phyloP scores from a whole-genome alignment of 2,329 filamentous ascomycete species.

The Talaromyces pinophilus region DNA sequence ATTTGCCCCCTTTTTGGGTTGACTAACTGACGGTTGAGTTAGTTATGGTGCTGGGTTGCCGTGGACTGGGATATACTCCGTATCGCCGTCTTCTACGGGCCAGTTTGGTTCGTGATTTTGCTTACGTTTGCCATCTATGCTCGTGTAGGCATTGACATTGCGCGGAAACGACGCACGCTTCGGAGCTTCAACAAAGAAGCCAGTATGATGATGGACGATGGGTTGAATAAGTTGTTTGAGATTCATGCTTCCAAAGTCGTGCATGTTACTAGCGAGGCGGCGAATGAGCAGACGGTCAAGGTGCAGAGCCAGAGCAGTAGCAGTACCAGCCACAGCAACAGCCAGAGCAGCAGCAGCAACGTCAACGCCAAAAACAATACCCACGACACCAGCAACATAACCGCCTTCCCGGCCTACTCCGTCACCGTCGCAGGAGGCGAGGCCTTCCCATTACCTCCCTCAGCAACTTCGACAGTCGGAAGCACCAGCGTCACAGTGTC shows the following conservation, averaged over 20 bases:
- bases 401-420: conserved; percentile 29
- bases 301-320: background rate
- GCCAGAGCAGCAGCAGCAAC: background rate
- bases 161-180: conserved; percentile 62
- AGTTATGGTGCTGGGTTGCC: conserved; percentile 80
- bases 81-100: conserved; percentile 69
- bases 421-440: conserved; percentile 35
- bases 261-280: conserved; percentile 59
- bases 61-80: conserved; percentile 69
- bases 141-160: conserved; percentile 42
- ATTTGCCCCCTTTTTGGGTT: background rate
- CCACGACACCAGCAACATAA: background rate
- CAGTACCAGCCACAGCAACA: background rate
- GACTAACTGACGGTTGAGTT: background rate
- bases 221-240: conserved; percentile 48
- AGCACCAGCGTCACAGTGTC: conserved; percentile 9
- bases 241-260: conserved; percentile 57
- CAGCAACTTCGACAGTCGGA: background rate
- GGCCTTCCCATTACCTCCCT: conserved; percentile 17
- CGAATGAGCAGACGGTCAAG: conserved; percentile 1
- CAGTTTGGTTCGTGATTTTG: conserved; percentile 46
- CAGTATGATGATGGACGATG: conserved; percentile 36
- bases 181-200: conserved; percentile 55
- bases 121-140: conserved; percentile 45
- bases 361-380: background rate